phyloP scores from a whole-genome alignment of 768 basidiomycete genomes.

The Macrolepiota dolichaula region DNA sequence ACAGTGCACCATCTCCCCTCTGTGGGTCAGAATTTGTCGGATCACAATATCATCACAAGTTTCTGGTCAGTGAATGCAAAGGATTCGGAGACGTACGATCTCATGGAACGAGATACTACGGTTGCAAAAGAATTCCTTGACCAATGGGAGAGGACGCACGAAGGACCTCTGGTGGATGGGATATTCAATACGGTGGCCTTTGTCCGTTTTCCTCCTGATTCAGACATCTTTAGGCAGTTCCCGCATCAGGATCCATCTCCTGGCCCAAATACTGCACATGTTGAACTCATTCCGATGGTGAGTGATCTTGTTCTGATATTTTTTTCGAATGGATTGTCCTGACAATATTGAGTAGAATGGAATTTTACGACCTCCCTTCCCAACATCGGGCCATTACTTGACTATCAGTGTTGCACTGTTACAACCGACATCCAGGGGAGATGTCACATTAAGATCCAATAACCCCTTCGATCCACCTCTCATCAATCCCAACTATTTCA shows the following conservation, averaged over 20 bases:
- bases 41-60: slow-evolving; percentile 23
- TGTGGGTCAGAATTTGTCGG: slow-evolving; percentile 33
- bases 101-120: slow-evolving; percentile 20
- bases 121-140: slow-evolving; percentile 18
- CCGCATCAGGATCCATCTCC: slow-evolving; percentile 28
- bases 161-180: slow-evolving; percentile 21
- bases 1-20: slow-evolving; percentile 27
- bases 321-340: not conserved
- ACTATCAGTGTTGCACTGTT: slow-evolving; percentile 23
- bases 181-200: slow-evolving; percentile 22
- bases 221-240: slow-evolving; percentile 24
- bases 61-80: slow-evolving; percentile 18
- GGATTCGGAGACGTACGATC: slow-evolving; percentile 24
- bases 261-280: slow-evolving; percentile 31
- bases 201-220: slow-evolving; percentile 24
- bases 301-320: not conserved
- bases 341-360: not conserved
- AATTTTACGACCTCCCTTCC: slow-evolving; percentile 15
- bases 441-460: slow-evolving; percentile 31
- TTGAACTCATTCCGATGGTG: slow-evolving; percentile 31
- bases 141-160: slow-evolving; percentile 23
- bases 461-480: slow-evolving; percentile 39
- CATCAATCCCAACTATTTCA: slow-evolving; percentile 46
- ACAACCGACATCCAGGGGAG: slow-evolving; percentile 32
- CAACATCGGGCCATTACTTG: slow-evolving; percentile 28